These are phyloP conservation scores for Blastobotrys mokoenaii DNA, from an alignment of 805 yeast genomes.

Conservation along the genomic window DNA sequence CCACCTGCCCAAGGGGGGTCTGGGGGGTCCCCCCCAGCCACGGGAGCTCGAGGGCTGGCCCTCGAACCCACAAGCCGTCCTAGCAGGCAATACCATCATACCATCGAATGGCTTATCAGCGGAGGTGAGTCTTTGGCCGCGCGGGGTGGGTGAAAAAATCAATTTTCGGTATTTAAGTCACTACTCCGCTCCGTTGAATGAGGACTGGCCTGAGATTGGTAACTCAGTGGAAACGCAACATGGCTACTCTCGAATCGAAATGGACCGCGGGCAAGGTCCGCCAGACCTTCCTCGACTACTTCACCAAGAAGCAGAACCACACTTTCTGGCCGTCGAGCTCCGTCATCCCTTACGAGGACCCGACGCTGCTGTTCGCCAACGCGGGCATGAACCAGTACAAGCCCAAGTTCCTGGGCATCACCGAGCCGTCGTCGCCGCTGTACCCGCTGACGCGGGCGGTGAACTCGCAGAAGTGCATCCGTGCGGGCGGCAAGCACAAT, in stretches of 20 bases:
- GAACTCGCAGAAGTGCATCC: slow-evolving; percentile 95
- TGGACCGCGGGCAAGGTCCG: slow-evolving; percentile 44
- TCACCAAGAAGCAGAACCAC: slow-evolving; percentile 55
- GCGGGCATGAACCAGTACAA: slow-evolving; percentile 99
- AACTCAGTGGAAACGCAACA: too few relatives aligned
- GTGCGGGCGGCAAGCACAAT: slow-evolving; percentile 98
- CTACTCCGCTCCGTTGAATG: too few relatives aligned
- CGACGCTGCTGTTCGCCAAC: slow-evolving; percentile 90
- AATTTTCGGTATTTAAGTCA: too few relatives aligned
- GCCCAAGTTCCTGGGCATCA: slow-evolving; percentile 95
- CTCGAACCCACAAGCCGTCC: too few relatives aligned
- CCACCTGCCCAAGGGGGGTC: too few relatives aligned
- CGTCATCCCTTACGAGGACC: slow-evolving; percentile 96
- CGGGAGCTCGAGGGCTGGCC: too few relatives aligned
- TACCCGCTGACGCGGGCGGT: slow-evolving; percentile 78
- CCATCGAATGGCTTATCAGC: too few relatives aligned
- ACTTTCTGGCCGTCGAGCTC: slow-evolving; percentile 86
- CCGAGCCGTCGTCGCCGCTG: slow-evolving; percentile 87
- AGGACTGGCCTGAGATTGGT: too few relatives aligned
- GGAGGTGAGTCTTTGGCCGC: too few relatives aligned
- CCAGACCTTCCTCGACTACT: slow-evolving; percentile 75
- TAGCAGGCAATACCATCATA: too few relatives aligned
- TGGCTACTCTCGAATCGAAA: neutral
- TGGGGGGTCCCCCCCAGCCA: too few relatives aligned
- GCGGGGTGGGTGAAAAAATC: too few relatives aligned